These are phyloP conservation scores for Umbilicaria muhlenbergii DNA, from an alignment of 495 filamentous ascomycete species.

Conservation along the genomic window DNA sequence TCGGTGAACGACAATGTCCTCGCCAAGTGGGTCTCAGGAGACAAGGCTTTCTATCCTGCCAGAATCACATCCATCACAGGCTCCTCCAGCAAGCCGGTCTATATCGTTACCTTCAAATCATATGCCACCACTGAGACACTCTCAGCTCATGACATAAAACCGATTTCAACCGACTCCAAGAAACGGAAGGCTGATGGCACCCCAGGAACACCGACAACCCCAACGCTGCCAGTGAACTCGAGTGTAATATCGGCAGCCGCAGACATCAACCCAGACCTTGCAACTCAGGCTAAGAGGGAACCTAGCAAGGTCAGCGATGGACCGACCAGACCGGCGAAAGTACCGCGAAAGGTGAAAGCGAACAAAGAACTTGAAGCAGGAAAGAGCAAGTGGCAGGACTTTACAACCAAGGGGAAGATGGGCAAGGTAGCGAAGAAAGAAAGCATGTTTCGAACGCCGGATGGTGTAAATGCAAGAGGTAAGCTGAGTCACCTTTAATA, in stretches of 20 bases:
- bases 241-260: conserved; percentile 81
- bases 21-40: conserved; percentile 80
- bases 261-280: conserved; percentile 65
- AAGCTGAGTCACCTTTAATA: conserved; percentile 10
- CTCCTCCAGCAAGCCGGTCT: conserved; percentile 72
- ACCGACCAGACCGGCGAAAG: conserved; percentile 46
- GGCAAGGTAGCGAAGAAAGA: conserved; percentile 69
- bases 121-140: conserved; percentile 81
- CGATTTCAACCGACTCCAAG: conserved; percentile 50
- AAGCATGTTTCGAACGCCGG: conserved; percentile 91
- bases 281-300: conserved; percentile 52
- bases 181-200: conserved; percentile 87
- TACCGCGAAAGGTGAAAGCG: conserved; percentile 72
- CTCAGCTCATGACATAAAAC: conserved; percentile 68
- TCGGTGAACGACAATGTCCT: conserved; percentile 81
- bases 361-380: conserved; percentile 76
- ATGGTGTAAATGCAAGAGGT: conserved; percentile 78
- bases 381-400: conserved; percentile 92
- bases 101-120: conserved; percentile 83
- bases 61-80: conserved; percentile 89
- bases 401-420: conserved; percentile 61
- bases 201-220: conserved; percentile 34
- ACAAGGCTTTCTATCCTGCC: conserved; percentile 82
- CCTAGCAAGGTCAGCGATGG: conserved; percentile 51
- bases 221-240: conserved; percentile 29